These are phyloP conservation scores for Pachyrhizus erosus DNA, from an alignment of 306 rosid genomes.

Conservation along the genomic window DNA sequence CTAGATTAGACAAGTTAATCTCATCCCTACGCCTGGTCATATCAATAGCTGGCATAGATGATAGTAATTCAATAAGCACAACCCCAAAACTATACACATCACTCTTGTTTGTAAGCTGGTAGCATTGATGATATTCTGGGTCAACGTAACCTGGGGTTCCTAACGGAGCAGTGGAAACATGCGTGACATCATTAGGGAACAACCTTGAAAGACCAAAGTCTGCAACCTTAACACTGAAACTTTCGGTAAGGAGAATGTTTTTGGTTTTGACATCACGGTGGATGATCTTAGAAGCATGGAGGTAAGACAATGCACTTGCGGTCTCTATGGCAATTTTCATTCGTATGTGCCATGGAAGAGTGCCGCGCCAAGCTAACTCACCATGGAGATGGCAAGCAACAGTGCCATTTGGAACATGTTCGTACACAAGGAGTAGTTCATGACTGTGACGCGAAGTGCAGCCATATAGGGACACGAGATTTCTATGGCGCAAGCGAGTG, in stretches of 20 bases:
- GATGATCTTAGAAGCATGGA: conserved; percentile 71
- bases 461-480: conserved; percentile 73
- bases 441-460: conserved; percentile 61
- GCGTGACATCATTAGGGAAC: conserved; percentile 64
- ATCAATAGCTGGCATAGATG: conserved; percentile 72
- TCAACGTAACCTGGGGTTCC: conserved; percentile 82
- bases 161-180: conserved; percentile 77
- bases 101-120: conserved; percentile 73
- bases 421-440: conserved; percentile 75
- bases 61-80: conserved; percentile 65
- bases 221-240: conserved; percentile 66
- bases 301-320: conserved; percentile 60
- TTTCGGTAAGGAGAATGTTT: conserved; percentile 59
- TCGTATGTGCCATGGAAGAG: conserved; percentile 60
- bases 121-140: conserved; percentile 72
- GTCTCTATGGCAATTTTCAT: conserved; percentile 74
- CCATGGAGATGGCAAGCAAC: conserved; percentile 77
- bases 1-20: conserved; percentile 67
- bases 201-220: conserved; percentile 76
- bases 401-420: conserved; percentile 49
- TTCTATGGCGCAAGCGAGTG: conserved; percentile 57
- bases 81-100: conserved; percentile 82
- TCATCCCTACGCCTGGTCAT: conserved; percentile 59
- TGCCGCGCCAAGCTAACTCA: conserved; percentile 6
- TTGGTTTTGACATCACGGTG: conserved; percentile 61